Evolutionary conservation across 2,329 filamentous ascomycete species (phyloP).

Genomic region (Capronia americana): DNA sequence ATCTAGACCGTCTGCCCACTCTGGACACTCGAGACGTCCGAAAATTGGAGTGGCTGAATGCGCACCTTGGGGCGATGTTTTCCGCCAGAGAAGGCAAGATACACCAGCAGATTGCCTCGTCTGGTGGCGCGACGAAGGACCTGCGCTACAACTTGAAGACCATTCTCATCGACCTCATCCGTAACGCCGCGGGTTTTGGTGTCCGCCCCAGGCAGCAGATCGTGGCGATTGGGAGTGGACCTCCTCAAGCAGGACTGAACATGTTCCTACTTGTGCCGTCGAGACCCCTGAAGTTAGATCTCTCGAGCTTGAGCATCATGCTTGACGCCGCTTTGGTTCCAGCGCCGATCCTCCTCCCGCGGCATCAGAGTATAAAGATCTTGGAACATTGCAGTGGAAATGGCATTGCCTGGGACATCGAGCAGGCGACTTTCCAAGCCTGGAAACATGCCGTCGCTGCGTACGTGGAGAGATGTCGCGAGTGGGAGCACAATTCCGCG

Average conservation of each 20-base stretch:
- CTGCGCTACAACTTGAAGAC: background rate
- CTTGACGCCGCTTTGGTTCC: constrained; percentile 46
- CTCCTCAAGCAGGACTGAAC: background rate
- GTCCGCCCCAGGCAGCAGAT: background rate
- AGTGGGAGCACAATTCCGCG: constrained; percentile 45
- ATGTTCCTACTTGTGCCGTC: background rate
- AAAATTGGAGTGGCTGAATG: constrained; percentile 33
- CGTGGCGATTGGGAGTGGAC: background rate
- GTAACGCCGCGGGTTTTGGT: background rate
- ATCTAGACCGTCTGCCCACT: constrained; percentile 39
- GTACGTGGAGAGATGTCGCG: constrained; percentile 46
- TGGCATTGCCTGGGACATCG: constrained; percentile 3
- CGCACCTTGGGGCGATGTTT: constrained; percentile 36
- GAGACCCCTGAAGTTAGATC: constrained; percentile 40
- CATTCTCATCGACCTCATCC: background rate
- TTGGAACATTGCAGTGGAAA: background rate
- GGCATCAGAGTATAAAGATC: background rate
- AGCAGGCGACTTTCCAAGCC: constrained; percentile 31
- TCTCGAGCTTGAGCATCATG: constrained; percentile 41
- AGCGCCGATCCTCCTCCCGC: constrained; percentile 25
- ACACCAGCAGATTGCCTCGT: background rate
- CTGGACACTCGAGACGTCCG: constrained; percentile 31
- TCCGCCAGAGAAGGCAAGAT: constrained; percentile 24
- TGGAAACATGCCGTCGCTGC: constrained; percentile 46
- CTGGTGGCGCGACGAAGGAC: background rate